Conservation (phyloP, 192 early-diverging fungal genomes). For the Linnemannia elongata region DNA sequence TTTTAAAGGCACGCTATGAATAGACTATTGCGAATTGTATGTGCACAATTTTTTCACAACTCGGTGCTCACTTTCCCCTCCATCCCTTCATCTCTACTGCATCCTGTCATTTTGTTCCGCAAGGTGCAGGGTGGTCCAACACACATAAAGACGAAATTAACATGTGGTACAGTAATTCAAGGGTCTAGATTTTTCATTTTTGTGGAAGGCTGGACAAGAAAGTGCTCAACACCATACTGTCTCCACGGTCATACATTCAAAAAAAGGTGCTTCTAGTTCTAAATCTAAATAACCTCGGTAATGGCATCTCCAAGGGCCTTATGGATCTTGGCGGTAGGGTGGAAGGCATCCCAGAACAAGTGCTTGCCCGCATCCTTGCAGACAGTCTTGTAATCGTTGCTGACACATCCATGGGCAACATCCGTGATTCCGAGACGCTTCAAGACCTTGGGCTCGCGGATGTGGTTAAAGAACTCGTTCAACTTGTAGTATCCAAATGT, state of each 20-base stretch:
- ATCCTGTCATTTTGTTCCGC: background rate
- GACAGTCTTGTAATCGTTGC: constrained; percentile 44
- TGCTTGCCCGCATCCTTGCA: constrained; percentile 37
- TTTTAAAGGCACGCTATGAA: no score
- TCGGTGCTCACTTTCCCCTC: no score
- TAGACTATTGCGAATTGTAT: no score
- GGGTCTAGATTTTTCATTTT: constrained; percentile 4
- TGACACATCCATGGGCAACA: constrained; percentile 32
- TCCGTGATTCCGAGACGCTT: constrained; percentile 41
- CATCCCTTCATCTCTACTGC: background rate
- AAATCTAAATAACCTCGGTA: constrained; percentile 16
- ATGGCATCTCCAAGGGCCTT: constrained; percentile 25
- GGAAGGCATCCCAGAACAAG: constrained; percentile 48
- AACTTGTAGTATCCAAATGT: constrained; percentile 16
- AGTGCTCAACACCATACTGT: background rate
- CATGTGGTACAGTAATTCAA: background rate
- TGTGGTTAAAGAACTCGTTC: background rate
- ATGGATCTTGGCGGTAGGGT: constrained; percentile 37
- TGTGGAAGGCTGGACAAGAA: background rate
- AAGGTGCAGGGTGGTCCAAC: background rate
- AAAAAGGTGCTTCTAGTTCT: background rate
- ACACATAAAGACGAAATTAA: background rate
- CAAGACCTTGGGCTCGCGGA: constrained; percentile 14
- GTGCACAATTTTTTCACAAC: no score
- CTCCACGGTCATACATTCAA: background rate